These are phyloP conservation scores for Eucalyptus tenuipes DNA, from an alignment of 345 rosid genomes.

Conservation along the genomic window DNA sequence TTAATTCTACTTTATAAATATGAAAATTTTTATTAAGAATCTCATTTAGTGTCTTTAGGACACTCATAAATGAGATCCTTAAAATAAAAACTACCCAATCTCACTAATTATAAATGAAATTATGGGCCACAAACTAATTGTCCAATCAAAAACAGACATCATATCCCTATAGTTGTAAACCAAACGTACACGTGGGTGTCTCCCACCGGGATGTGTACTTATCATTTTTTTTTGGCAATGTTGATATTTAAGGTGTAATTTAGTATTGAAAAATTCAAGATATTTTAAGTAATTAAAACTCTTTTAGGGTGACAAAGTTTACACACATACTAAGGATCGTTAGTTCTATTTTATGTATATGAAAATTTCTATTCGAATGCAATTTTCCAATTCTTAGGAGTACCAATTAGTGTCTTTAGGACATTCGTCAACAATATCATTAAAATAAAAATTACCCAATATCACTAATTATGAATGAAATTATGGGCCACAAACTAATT, in stretches of 20 bases:
- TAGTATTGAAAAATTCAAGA: no score
- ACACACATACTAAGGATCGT: no score
- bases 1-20: not conserved
- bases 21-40: not conserved
- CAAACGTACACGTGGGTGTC: not conserved
- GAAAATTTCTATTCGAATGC: not conserved
- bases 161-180: rapidly evolving
- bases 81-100: not conserved
- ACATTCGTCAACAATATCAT: no score
- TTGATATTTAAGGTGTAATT: no score
- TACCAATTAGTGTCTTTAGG: no score
- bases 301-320: no score
- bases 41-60: not conserved
- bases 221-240: not conserved
- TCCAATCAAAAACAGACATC: not conserved
- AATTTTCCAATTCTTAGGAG: no score
- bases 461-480: no score
- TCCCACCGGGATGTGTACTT: not conserved
- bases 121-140: not conserved
- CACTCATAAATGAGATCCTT: not conserved
- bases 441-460: no score
- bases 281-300: no score
- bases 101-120: not conserved
- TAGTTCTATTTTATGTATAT: not conserved
- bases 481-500: not conserved